Conservation (phyloP, 108 stramenopile genomes). For the Fragilariopsis cylindrus region DNA sequence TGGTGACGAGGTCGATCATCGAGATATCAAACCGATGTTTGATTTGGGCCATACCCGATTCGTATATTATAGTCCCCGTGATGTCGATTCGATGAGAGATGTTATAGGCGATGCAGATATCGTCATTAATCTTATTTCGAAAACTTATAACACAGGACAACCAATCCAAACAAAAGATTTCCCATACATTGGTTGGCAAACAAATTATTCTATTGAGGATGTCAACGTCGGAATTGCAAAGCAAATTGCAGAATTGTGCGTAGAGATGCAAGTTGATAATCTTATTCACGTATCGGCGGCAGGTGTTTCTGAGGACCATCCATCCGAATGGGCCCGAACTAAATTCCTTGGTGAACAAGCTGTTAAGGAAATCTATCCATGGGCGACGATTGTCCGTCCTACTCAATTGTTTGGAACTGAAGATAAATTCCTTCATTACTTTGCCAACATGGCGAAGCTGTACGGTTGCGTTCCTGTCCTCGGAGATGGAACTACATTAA, state of each 20-base stretch:
- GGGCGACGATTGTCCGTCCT: slow-evolving; percentile 93
- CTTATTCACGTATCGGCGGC: slow-evolving; percentile 92
- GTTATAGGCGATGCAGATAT: slow-evolving; percentile 90
- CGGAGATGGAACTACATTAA: slow-evolving; percentile 80
- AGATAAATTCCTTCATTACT: slow-evolving; percentile 91
- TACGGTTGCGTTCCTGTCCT: slow-evolving; percentile 77
- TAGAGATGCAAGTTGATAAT: slow-evolving; percentile 88
- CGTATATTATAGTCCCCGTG: slow-evolving; percentile 82
- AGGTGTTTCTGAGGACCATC: slow-evolving; percentile 69
- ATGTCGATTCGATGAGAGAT: slow-evolving; percentile 85
- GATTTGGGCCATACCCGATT: slow-evolving; percentile 90
- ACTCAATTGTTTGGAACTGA: slow-evolving; percentile 94
- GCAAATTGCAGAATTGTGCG: slow-evolving; percentile 86
- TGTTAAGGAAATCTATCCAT: slow-evolving; percentile 85
- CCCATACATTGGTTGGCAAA: slow-evolving; percentile 71
- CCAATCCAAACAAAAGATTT: slow-evolving; percentile 73
- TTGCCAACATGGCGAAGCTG: slow-evolving; percentile 70
- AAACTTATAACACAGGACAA: slow-evolving; percentile 88
- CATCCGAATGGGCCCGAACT: slow-evolving; percentile 88
- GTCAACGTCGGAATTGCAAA: slow-evolving; percentile 88
- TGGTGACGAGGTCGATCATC: slow-evolving; percentile 90
- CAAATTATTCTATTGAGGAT: slow-evolving; percentile 85
- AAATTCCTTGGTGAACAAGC: slow-evolving; percentile 93
- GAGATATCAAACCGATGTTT: slow-evolving; percentile 90
- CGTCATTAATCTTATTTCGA: slow-evolving; percentile 95